A percentile compares a stretch with the other conserved stretches of the same genome.
These are phyloP conservation scores for Cucumis cinereus DNA, from an alignment of 306 rosid species.

Conservation along the genomic window DNA sequence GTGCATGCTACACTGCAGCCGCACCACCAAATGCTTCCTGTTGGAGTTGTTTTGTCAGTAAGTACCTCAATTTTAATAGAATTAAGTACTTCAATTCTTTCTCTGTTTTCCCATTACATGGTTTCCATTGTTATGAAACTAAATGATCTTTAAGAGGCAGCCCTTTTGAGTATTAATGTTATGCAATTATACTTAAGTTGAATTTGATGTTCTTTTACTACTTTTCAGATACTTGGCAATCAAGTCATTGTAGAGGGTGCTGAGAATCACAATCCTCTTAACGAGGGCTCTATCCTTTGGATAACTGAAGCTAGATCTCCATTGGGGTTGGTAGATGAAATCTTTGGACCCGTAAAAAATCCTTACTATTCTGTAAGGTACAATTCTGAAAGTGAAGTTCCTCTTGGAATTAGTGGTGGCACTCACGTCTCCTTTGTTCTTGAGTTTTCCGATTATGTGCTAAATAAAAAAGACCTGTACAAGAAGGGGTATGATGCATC, in stretches of 20 bases:
- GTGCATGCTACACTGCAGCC: conserved; percentile 51
- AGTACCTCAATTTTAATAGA: conserved; percentile 14
- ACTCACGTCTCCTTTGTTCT: conserved; percentile 55
- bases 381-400: conserved; percentile 77
- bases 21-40: conserved; percentile 56
- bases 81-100: neutral
- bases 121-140: neutral
- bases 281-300: conserved; percentile 87
- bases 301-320: conserved; percentile 56
- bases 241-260: conserved; percentile 74
- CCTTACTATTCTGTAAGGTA: conserved; percentile 73
- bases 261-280: conserved; percentile 76
- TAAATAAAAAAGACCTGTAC: conserved; percentile 55
- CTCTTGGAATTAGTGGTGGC: conserved; percentile 39
- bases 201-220: neutral
- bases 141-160: neutral
- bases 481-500: conserved; percentile 93
- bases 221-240: conserved; percentile 47
- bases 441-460: conserved; percentile 69
- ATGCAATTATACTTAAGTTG: neutral
- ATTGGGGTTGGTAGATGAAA: conserved; percentile 74
- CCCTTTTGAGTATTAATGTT: neutral
- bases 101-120: neutral
- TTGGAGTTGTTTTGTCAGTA: conserved; percentile 78
- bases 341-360: conserved; percentile 82